Conservation (phyloP, 2,329 filamentous ascomycete species). For the Apiospora malaysiana region DNA sequence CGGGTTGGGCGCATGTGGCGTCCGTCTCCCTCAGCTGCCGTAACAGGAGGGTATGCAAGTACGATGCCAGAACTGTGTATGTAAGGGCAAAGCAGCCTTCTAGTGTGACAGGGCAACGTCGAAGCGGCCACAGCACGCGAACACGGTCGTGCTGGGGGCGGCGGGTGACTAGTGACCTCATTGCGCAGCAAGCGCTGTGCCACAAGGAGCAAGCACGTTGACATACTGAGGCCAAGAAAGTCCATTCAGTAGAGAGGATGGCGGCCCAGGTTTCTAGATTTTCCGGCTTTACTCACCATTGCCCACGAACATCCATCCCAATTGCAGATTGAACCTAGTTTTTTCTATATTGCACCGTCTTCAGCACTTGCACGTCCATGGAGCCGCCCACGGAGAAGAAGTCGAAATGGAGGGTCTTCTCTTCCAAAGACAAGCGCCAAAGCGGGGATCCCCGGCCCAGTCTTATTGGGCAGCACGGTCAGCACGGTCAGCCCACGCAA, state of each 20-base stretch:
- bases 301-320: neutral
- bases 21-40: no score
- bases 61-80: neutral
- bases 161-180: constrained; percentile 6
- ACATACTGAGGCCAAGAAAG: neutral
- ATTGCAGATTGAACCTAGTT: neutral
- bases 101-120: neutral
- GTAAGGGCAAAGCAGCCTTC: neutral
- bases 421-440: constrained; percentile 14
- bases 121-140: neutral
- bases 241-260: neutral
- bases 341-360: neutral
- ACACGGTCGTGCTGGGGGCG: neutral
- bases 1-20: no score
- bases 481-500: neutral
- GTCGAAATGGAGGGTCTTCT: constrained; percentile 18
- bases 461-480: neutral
- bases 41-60: neutral
- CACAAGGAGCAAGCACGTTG: neutral
- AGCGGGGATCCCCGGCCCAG: neutral
- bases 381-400: constrained; percentile 12
- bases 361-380: neutral
- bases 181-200: constrained; percentile 13
- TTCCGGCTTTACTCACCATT: neutral
- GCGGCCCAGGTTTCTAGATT: neutral